A percentile compares a stretch with the other conserved stretches of the same genome.
These are phyloP conservation scores for Colletotrichum cordylinicola DNA, from an alignment of 2,329 filamentous ascomycete genomes.

Conservation along the genomic window DNA sequence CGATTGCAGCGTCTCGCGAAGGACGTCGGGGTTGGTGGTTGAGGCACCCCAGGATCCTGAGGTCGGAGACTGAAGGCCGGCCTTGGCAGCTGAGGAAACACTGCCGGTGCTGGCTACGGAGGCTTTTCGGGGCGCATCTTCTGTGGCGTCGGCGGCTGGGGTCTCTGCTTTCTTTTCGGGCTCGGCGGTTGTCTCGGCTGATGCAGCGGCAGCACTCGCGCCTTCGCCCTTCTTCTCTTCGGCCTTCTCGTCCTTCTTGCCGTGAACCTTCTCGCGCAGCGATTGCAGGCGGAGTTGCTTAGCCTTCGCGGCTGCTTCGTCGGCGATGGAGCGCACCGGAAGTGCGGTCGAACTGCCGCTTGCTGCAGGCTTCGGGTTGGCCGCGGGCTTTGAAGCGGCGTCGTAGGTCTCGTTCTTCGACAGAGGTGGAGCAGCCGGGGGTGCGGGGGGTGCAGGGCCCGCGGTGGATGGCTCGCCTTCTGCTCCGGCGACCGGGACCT, in stretches of 20 bases:
- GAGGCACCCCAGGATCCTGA: constrained; percentile 45
- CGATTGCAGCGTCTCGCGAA: constrained; percentile 44
- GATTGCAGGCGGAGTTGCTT: constrained; percentile 63
- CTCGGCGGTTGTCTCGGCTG: background rate
- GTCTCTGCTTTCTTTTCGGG: constrained; percentile 10
- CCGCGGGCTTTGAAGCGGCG: constrained; percentile 26
- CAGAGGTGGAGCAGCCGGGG: constrained; percentile 36
- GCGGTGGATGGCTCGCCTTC: constrained; percentile 14
- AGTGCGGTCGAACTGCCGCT: constrained; percentile 37
- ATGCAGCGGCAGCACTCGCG: background rate
- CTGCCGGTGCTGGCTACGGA: background rate
- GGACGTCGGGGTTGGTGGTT: constrained; percentile 24
- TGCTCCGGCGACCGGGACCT: background rate
- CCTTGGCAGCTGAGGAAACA: constrained; percentile 7
- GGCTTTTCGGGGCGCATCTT: constrained; percentile 11
- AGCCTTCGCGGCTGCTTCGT: constrained; percentile 71
- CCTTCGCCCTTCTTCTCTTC: constrained; percentile 23
- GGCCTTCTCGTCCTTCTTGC: constrained; percentile 40
- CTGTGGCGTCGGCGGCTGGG: background rate
- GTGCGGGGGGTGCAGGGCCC: constrained; percentile 29
- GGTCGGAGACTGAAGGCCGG: constrained; percentile 51
- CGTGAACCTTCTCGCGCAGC: constrained; percentile 61
- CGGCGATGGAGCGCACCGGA: constrained; percentile 60
- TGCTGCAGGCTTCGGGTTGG: constrained; percentile 18
- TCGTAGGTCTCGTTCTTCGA: constrained; percentile 18